These are phyloP conservation scores for Chrysochromulina parva DNA, from an alignment of 78 protist species.

Conservation along the genomic window DNA sequence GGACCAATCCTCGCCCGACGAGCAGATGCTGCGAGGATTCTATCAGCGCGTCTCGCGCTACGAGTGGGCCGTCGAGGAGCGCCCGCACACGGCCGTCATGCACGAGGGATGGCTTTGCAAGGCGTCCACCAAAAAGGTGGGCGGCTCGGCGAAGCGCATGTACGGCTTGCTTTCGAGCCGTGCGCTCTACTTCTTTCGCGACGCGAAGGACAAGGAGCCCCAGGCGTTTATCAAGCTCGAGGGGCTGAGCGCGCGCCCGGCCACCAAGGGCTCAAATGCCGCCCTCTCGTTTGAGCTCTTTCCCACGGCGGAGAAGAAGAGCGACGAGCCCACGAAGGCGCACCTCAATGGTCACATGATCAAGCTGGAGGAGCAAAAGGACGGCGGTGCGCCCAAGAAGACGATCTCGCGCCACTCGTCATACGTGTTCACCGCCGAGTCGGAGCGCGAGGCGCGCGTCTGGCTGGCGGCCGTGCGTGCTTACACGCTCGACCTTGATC, in stretches of 20 bases:
- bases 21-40: neutral
- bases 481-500: too few species aligned
- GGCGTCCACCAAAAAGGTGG: neutral
- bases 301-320: neutral
- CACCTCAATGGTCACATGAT: too few species aligned
- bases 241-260: neutral
- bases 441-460: neutral
- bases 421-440: neutral
- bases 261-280: neutral
- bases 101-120: neutral
- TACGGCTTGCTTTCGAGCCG: neutral
- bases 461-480: too few species aligned
- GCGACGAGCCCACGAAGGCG: neutral
- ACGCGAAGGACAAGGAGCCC: neutral
- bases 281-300: neutral
- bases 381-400: too few species aligned
- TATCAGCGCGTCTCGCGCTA: neutral
- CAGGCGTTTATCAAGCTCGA: neutral
- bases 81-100: neutral
- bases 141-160: neutral
- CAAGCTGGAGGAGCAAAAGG: too few species aligned
- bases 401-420: neutral
- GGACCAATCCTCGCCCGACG: conserved; percentile 1
- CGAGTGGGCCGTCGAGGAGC: neutral
- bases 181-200: neutral